Conservation (phyloP, 208 protist genomes). For the Tritrichomonas musculus region DNA sequence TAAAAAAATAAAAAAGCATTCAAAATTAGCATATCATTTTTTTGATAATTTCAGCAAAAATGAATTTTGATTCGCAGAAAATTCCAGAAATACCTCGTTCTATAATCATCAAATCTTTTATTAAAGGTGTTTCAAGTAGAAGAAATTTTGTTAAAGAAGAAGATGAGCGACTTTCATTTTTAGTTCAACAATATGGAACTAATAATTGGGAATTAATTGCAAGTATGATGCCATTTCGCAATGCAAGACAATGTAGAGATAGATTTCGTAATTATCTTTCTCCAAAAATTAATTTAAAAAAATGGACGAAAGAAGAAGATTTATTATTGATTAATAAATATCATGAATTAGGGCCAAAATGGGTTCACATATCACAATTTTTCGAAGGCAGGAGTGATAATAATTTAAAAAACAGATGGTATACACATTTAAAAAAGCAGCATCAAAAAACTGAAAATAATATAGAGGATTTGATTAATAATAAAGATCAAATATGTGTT, state of each 20-base stretch:
- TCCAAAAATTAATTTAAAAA: not conserved
- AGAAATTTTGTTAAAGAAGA: not conserved
- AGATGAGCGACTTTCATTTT: not conserved
- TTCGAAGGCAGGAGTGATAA: not conserved
- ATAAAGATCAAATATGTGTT: no score
- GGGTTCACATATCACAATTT: not conserved
- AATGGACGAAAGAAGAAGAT: conserved; percentile 14
- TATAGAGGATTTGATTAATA: no score
- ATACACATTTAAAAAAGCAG: not conserved
- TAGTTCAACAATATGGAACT: not conserved
- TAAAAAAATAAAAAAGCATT: no score
- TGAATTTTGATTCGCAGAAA: no score
- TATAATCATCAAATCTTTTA: no score
- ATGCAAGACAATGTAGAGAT: not conserved
- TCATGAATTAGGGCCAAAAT: not conserved
- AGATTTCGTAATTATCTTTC: not conserved
- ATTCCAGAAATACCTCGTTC: no score
- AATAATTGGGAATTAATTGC: conserved; percentile 9
- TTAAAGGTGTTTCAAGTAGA: no score
- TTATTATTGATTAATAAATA: not conserved
- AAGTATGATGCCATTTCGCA: not conserved
- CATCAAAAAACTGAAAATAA: no score
- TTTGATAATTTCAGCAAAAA: no score
- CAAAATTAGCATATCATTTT: no score
- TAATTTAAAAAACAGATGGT: not conserved